Base-by-base conservation (phyloP, 768 basidiomycete species). In the Pulveroboletus sp. region DNA sequence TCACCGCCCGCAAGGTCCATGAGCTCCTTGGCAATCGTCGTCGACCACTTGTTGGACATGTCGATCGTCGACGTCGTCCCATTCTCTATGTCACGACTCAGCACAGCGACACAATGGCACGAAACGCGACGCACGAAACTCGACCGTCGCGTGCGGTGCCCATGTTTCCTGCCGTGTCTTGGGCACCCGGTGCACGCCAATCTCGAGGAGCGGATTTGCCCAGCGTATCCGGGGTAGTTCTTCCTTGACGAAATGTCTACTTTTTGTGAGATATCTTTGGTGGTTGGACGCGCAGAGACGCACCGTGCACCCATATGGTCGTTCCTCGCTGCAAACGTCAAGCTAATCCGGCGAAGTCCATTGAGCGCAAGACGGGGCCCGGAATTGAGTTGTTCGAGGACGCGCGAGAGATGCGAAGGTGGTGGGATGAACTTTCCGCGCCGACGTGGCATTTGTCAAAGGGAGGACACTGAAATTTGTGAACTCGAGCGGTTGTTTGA, bases 231-330 rank as follows among this genome's bases (percentile, higher is more conserved):
- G 75, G 1, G 86, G 87, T 0, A 92, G 69, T n/a, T 87, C 76
- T 34, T 91, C 82, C 61, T 86, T 87, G 33, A 86, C 75, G 54
- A 92, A 91, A 71, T 89, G 82, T 38, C 90, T 44, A 20, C 19
- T n/a, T n/a, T n/a, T n/a, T n/a, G n/a, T n/a, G n/a, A n/a, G n/a
- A n/a, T n/a, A 17, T 4, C 9, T 9, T 36, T 16, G 19, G 11
- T 27, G 25, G 25, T 27, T 5, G 25, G 25, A 27, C 9, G 9
- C 25, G 9, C 5, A 27, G 13, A 46, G 4, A 11, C 34, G 23
- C 27, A 87, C 88, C 85, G 75, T 23, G 86, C 85, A 54, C 85
- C 86, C 61, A 82, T 86, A 63, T 89, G 84, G 65, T 86, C 83
- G 59, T 87, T 86, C 58, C 72, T 72, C 27, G 71, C 69, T 2